Conservation (phyloP, 192 early-diverging fungal species). For the Backusella westeae region DNA sequence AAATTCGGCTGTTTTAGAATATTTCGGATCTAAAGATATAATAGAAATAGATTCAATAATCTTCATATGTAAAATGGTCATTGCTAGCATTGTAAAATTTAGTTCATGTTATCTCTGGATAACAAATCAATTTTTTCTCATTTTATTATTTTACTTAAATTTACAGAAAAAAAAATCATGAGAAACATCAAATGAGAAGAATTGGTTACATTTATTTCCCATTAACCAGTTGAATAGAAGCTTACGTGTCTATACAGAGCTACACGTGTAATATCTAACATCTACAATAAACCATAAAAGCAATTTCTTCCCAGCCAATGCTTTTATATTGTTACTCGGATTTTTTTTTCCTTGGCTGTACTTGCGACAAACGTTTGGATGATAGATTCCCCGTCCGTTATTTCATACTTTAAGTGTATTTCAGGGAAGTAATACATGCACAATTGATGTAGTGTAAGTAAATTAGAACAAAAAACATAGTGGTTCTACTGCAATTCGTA, state of each 20-base stretch:
- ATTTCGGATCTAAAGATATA: neutral
- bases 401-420: neutral
- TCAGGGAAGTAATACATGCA: neutral
- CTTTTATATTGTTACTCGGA: neutral
- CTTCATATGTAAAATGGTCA: neutral
- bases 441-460: neutral
- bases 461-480: neutral
- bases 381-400: neutral
- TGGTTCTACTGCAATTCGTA: neutral
- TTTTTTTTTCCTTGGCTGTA: neutral
- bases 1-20: neutral
- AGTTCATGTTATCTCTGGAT: neutral
- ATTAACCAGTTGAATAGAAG: neutral
- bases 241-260: neutral
- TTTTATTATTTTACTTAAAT: neutral
- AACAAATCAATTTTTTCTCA: neutral
- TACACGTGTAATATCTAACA: neutral
- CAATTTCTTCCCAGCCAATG: neutral
- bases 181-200: neutral
- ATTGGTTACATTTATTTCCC: neutral
- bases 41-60: neutral
- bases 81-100: neutral
- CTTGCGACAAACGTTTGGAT: neutral
- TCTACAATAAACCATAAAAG: neutral
- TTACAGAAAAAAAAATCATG: neutral